These are phyloP conservation scores for Starmerella geochares DNA, from an alignment of 805 yeast species.

Conservation along the genomic window DNA sequence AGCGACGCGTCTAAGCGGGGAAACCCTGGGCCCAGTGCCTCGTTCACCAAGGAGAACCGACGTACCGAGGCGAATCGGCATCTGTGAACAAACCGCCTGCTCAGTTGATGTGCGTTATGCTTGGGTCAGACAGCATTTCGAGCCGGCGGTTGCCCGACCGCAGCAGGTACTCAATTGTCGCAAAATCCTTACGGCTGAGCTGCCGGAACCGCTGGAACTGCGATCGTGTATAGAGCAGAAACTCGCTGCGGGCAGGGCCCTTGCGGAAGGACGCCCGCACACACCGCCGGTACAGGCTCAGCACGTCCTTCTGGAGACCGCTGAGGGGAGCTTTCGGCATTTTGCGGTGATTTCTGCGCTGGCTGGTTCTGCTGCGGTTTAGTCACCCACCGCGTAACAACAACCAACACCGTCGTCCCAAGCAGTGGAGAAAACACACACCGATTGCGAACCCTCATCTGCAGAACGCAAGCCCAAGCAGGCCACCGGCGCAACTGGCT, in stretches of 20 bases:
- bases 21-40: conserved; percentile 30
- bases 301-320: conserved; percentile 36
- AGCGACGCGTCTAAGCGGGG: conserved; percentile 7
- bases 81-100: not conserved
- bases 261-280: conserved; percentile 39
- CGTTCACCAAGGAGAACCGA: conserved; percentile 1
- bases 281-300: conserved; percentile 42
- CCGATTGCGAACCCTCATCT: not conserved
- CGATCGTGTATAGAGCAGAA: conserved; percentile 39
- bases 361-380: not conserved
- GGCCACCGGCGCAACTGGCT: not conserved
- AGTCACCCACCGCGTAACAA: not conserved
- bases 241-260: conserved; percentile 42
- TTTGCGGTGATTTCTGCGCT: not conserved
- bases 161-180: conserved; percentile 73
- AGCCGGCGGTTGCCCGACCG: conserved; percentile 62
- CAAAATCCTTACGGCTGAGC: conserved; percentile 67
- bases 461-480: not conserved
- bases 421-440: not conserved
- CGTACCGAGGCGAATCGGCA: conserved; percentile 9
- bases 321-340: conserved; percentile 24
- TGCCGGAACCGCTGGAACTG: conserved; percentile 52
- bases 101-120: conserved; percentile 51
- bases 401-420: not conserved
- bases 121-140: conserved; percentile 62